Evolutionary conservation across 1,284 basidiomycete genomes (phyloP).

Genomic region (Puccinia brachypodii): DNA sequence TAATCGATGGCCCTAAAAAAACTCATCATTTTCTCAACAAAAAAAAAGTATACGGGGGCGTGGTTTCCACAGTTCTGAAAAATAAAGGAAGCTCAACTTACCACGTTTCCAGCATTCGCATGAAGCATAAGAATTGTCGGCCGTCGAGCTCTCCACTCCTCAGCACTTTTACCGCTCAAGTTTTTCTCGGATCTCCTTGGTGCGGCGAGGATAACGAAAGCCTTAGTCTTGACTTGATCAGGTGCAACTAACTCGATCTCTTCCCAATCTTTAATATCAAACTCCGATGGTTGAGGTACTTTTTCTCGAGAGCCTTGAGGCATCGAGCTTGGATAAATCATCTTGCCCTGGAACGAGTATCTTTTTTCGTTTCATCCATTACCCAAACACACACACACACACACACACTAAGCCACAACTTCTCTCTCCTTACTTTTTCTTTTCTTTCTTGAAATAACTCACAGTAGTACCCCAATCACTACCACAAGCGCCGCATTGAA

Average conservation of each 20-base stretch:
- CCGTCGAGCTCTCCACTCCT: not conserved
- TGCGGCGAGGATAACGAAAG: conserved; percentile 39
- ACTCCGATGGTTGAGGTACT: conserved; percentile 22
- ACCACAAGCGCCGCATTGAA: conserved; percentile 23
- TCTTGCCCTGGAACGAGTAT: conserved; percentile 43
- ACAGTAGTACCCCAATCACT: conserved; percentile 20
- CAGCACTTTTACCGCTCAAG: not conserved
- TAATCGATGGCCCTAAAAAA: conserved; percentile 35
- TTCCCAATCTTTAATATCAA: conserved; percentile 35
- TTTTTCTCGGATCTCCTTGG: not conserved
- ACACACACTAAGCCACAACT: not conserved
- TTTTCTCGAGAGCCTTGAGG: conserved; percentile 35
- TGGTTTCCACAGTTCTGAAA: too few relatives aligned
- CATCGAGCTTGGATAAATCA: conserved; percentile 46
- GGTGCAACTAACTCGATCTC: conserved; percentile 33
- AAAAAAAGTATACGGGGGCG: too few relatives aligned
- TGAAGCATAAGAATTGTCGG: conserved; percentile 38
- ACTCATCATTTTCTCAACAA: too few relatives aligned
- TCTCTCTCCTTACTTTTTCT: not conserved
- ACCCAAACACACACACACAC: not conserved
- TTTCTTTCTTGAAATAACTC: not conserved
- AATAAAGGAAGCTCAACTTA: not conserved
- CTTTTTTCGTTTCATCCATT: not conserved
- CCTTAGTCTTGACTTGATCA: conserved; percentile 31
- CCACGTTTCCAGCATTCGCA: conserved; percentile 45